Evolutionary conservation across 176 grass and related monocot species (phyloP).

Genomic region (Echinochloa phyllopogon): DNA sequence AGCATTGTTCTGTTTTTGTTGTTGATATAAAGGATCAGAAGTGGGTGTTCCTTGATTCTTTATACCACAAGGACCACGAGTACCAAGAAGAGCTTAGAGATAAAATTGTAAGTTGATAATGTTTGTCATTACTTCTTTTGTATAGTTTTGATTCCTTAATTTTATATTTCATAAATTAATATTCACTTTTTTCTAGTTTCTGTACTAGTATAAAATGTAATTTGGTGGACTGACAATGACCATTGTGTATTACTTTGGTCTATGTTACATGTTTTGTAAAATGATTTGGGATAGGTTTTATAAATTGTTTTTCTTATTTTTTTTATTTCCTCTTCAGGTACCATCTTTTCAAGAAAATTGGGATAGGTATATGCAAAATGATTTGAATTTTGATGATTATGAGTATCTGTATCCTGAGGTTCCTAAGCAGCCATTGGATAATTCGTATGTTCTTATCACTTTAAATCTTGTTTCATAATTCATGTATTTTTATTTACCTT

Average conservation of each 20-base stretch:
- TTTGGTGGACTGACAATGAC: no score
- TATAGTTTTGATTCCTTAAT: no score
- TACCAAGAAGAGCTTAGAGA: background rate
- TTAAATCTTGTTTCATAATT: no score
- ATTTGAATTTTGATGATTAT: background rate
- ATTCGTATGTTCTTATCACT: background rate
- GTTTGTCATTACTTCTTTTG: no score
- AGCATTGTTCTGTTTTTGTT: background rate
- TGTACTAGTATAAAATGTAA: no score
- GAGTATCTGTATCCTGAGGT: background rate
- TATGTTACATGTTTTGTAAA: no score
- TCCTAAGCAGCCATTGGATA: background rate
- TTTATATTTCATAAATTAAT: no score
- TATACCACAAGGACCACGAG: background rate
- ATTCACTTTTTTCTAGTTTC: no score
- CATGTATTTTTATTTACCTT: no score
- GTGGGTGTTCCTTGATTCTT: background rate
- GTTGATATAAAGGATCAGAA: background rate
- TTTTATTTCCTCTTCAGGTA: background rate
- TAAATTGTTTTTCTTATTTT: background rate
- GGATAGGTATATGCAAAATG: background rate
- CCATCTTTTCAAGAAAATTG: background rate
- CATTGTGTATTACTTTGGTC: no score
- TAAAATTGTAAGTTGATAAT: no score
- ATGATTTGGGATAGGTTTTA: background rate